These are phyloP conservation scores for Zostera marina DNA, from an alignment of 116 monocot species.

Conservation along the genomic window DNA sequence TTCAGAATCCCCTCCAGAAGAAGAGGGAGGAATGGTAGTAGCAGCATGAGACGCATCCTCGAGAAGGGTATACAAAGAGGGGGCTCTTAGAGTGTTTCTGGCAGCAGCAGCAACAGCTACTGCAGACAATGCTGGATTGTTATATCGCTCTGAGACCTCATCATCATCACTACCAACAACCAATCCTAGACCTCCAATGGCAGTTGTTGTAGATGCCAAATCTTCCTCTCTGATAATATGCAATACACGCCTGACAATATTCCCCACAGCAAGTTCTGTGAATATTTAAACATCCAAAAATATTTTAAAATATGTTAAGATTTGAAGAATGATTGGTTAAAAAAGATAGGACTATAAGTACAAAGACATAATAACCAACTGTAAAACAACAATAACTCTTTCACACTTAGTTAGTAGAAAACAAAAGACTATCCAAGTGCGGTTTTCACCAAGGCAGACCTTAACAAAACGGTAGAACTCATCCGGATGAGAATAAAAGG, in stretches of 20 bases:
- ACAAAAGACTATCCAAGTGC: no score
- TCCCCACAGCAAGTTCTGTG: slow-evolving; percentile 97
- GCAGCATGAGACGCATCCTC: slow-evolving; percentile 52
- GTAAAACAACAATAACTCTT: no score
- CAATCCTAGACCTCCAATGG: slow-evolving; percentile 48
- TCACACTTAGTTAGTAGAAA: no score
- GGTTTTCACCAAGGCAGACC: no score
- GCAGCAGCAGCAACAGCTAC: slow-evolving; percentile 80
- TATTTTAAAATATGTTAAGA: background rate
- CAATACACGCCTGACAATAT: slow-evolving; percentile 84
- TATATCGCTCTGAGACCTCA: slow-evolving; percentile 30
- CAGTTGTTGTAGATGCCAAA: slow-evolving; percentile 48
- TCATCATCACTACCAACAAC: slow-evolving; percentile 71
- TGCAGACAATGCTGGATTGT: slow-evolving; percentile 43
- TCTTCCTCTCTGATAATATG: slow-evolving; percentile 98
- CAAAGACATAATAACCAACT: background rate
- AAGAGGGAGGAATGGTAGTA: slow-evolving; percentile 28
- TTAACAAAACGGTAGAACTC: no score
- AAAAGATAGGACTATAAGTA: background rate
- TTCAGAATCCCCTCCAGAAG: slow-evolving; percentile 91
- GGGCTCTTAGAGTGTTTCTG: slow-evolving; percentile 83
- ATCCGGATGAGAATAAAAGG: no score
- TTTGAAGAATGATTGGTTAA: background rate
- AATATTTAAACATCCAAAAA: slow-evolving; percentile 1
- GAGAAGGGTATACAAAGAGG: slow-evolving; percentile 94